Evolutionary conservation across 108 stramenopile species (phyloP).

Genomic region (Fragilariopsis cylindrus): DNA sequence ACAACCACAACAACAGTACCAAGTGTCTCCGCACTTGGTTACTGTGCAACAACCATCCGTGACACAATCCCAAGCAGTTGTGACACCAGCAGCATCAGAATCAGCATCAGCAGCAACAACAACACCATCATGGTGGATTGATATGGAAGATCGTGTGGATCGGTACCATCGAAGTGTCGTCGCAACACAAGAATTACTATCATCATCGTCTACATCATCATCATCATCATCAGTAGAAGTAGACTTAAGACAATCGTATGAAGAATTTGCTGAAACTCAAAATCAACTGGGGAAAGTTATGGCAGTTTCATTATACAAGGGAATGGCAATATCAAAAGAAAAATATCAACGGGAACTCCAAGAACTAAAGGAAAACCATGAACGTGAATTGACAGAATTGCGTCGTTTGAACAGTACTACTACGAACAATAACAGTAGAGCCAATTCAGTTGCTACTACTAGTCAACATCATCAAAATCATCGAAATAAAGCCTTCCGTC

Average conservation of each 20-base stretch:
- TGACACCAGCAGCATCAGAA: too few species aligned
- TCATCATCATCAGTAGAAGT: neutral
- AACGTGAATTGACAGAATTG: neutral
- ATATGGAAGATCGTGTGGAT: slow-evolving; percentile 4
- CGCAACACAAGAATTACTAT: neutral
- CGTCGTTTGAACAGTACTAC: neutral
- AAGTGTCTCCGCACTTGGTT: too few species aligned
- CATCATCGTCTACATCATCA: too few species aligned
- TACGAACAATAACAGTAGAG: neutral
- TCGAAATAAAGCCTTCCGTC: slow-evolving; percentile 8
- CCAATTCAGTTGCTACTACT: neutral
- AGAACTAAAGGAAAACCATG: slow-evolving; percentile 5
- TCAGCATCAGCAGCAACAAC: too few species aligned
- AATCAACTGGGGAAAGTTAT: neutral
- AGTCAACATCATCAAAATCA: too few species aligned
- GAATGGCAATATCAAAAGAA: neutral
- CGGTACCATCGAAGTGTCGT: slow-evolving; percentile 8
- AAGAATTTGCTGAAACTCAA: neutral
- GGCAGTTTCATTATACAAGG: neutral
- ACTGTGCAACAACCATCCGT: too few species aligned
- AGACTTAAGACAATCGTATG: neutral
- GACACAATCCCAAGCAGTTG: too few species aligned
- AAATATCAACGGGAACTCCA: too few species aligned
- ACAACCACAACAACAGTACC: too few species aligned
- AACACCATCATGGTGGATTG: neutral